Base-by-base conservation (phyloP, 2,329 filamentous ascomycete species). In the Talaromyces funiculosus region DNA sequence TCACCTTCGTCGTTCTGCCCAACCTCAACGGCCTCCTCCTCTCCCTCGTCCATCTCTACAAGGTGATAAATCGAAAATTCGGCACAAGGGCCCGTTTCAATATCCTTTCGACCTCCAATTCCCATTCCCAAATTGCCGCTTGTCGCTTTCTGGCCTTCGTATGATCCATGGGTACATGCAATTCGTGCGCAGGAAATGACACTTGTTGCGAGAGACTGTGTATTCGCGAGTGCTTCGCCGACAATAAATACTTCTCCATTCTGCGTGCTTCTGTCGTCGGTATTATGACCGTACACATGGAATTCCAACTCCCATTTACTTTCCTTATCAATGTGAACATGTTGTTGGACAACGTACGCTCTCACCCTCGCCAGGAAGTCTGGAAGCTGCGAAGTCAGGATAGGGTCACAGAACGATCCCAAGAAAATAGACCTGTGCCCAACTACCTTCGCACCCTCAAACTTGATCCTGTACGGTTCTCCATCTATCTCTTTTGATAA, bases 381-480 rank as follows among this genome's bases (percentile, higher is more conserved):
- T 2, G 31, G 24, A 16, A 60, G 29, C 22, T 60, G 58, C 16
- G 49, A 22, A 20, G 40, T 45, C 14, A 60, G 42, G 12, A 56
- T 49, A 14, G 58, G 58, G 14, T 60, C 58, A 40, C 58, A 42
- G 31, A 60, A 60, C 4, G 35, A 38, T 7, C 58, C 58, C 4
- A 60, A 47, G 10, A 60, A 60, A 6, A 42, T 43, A 22, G 37
- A 40, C 5, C 58, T 51, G 24, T 60, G 54, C 6, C 58, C 58
- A 8, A 37, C 29, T 3, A 53, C 12, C 4, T 40, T 54, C 1
- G 58, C 58, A 9, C 26, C 58, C 42, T 60, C 58, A 8, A 60
- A 24, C 37, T 60, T 60, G 24, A 60, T 18, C 2, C 24, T 60
- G 14, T 60, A 60, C 18, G n/a, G 31, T 16, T 3, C 16, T 14